A percentile compares a stretch with the other conserved stretches of the same genome.
These are phyloP conservation scores for Saposhnikovia divaricata DNA, from an alignment of 129 eudicot species.

Conservation along the genomic window DNA sequence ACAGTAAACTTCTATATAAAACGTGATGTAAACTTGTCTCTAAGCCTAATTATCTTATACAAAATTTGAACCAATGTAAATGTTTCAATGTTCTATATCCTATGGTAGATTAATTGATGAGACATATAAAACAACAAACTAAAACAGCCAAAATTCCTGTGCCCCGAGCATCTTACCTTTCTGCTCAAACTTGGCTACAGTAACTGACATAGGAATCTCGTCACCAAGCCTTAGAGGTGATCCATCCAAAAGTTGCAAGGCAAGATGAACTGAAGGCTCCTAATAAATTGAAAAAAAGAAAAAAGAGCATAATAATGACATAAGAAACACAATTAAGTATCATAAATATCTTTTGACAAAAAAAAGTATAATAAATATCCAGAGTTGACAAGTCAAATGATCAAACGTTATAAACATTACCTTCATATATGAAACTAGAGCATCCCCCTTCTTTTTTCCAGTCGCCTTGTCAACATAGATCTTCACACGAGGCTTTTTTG, in stretches of 20 bases:
- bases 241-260: constrained; percentile 86
- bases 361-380: not conserved
- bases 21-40: not conserved
- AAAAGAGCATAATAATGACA: constrained; percentile 1
- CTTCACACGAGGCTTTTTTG: constrained; percentile 93
- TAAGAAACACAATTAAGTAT: not conserved
- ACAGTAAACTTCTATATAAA: not conserved
- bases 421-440: constrained; percentile 88
- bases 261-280: constrained; percentile 97
- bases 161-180: constrained; percentile 47
- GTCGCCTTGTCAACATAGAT: constrained; percentile 81
- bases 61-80: not conserved
- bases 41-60: not conserved
- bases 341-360: not conserved
- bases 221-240: constrained; percentile 78
- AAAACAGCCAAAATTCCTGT: constrained; percentile 3
- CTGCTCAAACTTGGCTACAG: constrained; percentile 90
- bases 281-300: constrained; percentile 1
- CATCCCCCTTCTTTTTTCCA: constrained; percentile 93
- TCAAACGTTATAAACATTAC: constrained; percentile 25
- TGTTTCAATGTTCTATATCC: not conserved
- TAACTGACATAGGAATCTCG: constrained; percentile 64
- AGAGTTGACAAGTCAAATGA: not conserved
- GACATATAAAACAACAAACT: not conserved
- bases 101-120: not conserved